Evolutionary conservation across 2,329 filamentous ascomycete genomes (phyloP), one percentile per base, ranked within the genome.

Genomic region (Curvularia sp.): DNA sequence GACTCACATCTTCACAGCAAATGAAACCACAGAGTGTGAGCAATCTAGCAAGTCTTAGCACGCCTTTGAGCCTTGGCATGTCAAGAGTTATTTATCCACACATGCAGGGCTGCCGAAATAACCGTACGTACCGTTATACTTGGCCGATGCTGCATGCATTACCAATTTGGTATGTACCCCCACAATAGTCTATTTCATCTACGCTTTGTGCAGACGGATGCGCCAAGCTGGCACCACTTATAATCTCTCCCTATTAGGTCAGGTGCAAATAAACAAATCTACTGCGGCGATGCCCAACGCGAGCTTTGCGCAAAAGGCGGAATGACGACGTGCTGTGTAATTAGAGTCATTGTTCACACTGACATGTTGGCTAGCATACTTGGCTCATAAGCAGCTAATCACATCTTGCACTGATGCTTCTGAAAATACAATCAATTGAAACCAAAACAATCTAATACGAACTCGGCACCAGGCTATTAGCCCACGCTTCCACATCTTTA

Each of bases 401-500:
- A n/a, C 12, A 5, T 4, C 7, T 30, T 19, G 25, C 27, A 1
- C 2, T 18, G 12, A 10, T 30, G n/a, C 27, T 47, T 32, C n/a
- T 30, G 21, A 2, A 19, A 13, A 27, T 21, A 59, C 54, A 18
- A 28, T 19, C 15, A 13, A 28, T 18, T 7, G 13, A 9, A 13
- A 2, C 6, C n/a, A n/a, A n/a, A 18, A 13, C 23, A 15, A 21
- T 18, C 23, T 57, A 72, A 49, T 73, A 74, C 10, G 42, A 51
- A 6, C 60, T 57, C 9, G 69, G 68, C 10, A 82, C 77, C 28
- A 84, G 69, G 10, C 80, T 82, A 61, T 84, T 84, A 18, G 82
- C 78, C 70, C 83, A 84, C 49, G 80, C 78, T 68, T 84, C 81
- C 12, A 84, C 74, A 58, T 81, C 82, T 4, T 76, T 71, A 55